Conservation (phyloP, 495 filamentous ascomycete species). For the Annulohypoxylon stygium region DNA sequence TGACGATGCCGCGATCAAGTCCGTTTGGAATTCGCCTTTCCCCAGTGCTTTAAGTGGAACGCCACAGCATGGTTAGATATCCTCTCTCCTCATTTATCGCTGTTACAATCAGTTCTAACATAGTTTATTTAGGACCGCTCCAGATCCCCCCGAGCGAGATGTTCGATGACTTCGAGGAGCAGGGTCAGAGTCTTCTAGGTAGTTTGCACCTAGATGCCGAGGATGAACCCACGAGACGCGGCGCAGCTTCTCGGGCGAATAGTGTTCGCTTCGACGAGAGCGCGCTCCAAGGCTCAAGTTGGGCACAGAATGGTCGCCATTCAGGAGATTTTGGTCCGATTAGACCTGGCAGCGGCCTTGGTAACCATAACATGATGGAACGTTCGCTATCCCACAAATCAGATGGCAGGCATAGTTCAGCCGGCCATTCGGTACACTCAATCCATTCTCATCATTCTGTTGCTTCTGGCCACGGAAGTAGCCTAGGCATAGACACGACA, state of each 20-base stretch:
- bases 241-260: conserved; percentile 88
- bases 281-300: conserved; percentile 86
- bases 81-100: conserved; percentile 4
- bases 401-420: conserved; percentile 94
- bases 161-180: conserved; percentile 86
- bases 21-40: conserved; percentile 90
- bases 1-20: conserved; percentile 83
- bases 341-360: conserved; percentile 83
- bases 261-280: conserved; percentile 99
- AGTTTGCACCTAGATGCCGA: conserved; percentile 86
- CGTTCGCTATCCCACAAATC: conserved; percentile 94
- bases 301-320: conserved; percentile 82
- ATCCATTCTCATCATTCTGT: conserved; percentile 65
- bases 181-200: conserved; percentile 75
- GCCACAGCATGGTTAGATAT: conserved; percentile 79
- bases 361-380: conserved; percentile 86
- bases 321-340: conserved; percentile 83
- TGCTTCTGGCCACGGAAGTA: conserved; percentile 83
- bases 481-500: conserved; percentile 80
- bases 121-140: conserved; percentile 69
- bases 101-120: conserved; percentile 44
- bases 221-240: conserved; percentile 87
- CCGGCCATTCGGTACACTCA: conserved; percentile 82
- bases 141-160: conserved; percentile 78
- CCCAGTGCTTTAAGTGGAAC: conserved; percentile 81